Conservation (phyloP, 129 eudicot genomes). For the Lonicera japonica region DNA sequence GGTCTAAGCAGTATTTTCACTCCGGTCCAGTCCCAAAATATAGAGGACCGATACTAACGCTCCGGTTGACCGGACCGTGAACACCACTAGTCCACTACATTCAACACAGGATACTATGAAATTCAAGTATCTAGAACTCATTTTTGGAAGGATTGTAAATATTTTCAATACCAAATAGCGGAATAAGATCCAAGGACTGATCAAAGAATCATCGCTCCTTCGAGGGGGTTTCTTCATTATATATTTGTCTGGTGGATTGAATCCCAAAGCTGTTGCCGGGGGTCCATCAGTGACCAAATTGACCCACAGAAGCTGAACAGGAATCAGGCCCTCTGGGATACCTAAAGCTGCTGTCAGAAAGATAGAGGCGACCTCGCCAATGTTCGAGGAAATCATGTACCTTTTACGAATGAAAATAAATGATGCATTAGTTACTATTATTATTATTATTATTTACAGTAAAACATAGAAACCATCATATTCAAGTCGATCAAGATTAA, state of each 20-base stretch:
- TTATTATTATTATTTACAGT: too few relatives aligned
- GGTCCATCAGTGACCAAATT: slow-evolving; percentile 89
- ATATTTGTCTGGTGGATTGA: slow-evolving; percentile 81
- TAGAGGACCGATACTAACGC: too few relatives aligned
- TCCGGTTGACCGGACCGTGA: too few relatives aligned
- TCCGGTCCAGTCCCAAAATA: too few relatives aligned
- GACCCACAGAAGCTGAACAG: slow-evolving; percentile 93
- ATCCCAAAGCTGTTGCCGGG: slow-evolving; percentile 89
- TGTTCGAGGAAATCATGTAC: slow-evolving; percentile 84
- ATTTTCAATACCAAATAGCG: slow-evolving; percentile 30
- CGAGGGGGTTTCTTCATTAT: slow-evolving; percentile 82
- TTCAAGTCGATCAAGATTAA: background rate
- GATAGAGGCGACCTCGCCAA: slow-evolving; percentile 83
- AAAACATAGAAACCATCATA: background rate
- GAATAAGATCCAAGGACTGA: slow-evolving; percentile 74
- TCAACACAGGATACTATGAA: too few relatives aligned
- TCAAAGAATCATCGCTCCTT: slow-evolving; percentile 72
- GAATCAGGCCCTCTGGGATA: slow-evolving; percentile 82
- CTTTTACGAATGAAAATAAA: slow-evolving; percentile 17
- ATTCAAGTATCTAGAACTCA: too few relatives aligned
- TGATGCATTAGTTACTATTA: background rate
- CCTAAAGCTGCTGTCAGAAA: slow-evolving; percentile 84
- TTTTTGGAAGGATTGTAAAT: too few relatives aligned
- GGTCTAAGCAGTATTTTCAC: too few relatives aligned
- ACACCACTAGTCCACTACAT: too few relatives aligned